These are phyloP conservation scores for Guyanaporus albipodus DNA, from an alignment of 768 basidiomycete genomes.

Conservation along the genomic window DNA sequence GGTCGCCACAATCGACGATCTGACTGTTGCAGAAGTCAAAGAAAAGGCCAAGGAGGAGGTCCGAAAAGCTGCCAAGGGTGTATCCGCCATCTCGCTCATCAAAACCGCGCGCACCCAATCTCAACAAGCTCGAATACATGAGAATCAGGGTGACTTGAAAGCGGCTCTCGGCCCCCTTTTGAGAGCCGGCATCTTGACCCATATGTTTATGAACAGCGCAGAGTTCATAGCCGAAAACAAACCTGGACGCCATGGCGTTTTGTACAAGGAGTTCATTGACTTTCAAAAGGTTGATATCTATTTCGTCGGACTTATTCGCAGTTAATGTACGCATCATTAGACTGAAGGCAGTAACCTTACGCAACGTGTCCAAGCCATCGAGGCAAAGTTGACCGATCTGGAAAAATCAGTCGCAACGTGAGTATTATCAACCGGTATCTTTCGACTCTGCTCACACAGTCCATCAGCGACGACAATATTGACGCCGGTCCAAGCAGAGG, in stretches of 20 bases:
- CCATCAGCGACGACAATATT: constrained; percentile 12
- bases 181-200: constrained; percentile 55
- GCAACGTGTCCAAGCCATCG: constrained; percentile 41
- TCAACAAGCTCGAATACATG: constrained; percentile 46
- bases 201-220: constrained; percentile 54
- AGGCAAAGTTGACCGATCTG: constrained; percentile 43
- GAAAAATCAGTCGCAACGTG: constrained; percentile 38
- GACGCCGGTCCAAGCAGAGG: constrained; percentile 38
- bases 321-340: constrained; percentile 26
- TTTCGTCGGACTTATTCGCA: constrained; percentile 3
- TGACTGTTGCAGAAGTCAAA: constrained; percentile 46
- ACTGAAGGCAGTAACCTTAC: constrained; percentile 37
- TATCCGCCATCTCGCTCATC: constrained; percentile 58
- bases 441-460: constrained; percentile 7
- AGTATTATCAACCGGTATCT: constrained; percentile 13
- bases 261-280: constrained; percentile 60
- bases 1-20: constrained; percentile 20
- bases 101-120: constrained; percentile 58
- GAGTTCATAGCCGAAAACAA: constrained; percentile 52
- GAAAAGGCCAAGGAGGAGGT: constrained; percentile 45
- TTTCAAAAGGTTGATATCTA: constrained; percentile 56
- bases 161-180: constrained; percentile 57
- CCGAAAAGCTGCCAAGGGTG: constrained; percentile 51
- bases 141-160: constrained; percentile 57
- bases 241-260: constrained; percentile 47